Evolutionary conservation across 2,329 filamentous ascomycete species (phyloP), one percentile per base, ranked within the genome.

Genomic region (Fusarium buharicum): DNA sequence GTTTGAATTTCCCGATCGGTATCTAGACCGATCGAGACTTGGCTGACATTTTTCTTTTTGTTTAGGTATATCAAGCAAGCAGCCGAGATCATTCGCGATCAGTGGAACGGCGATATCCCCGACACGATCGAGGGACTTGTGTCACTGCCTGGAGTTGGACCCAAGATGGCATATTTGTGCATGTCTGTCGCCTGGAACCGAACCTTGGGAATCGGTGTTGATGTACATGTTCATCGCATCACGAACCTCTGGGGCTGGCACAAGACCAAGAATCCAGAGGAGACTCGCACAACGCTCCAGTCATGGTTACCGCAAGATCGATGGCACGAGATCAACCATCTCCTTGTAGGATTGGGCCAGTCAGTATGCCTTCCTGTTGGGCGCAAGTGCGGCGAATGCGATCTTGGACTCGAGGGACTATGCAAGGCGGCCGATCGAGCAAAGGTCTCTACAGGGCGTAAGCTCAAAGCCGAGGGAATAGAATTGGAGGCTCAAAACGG

Each of bases 171-270:
- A 12, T 93, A 95, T 74, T 84, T 97, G 18, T 94, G 90, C 73
- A 86, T 97, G 79, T 90, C 88, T 41, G 90, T 90, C 1, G 91
- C 71, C 83, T 87, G 85, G 85, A 76, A 78, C 68, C 78, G 80
- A 30, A 85, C 84, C 50, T 81, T 86, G 71, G 93, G 93, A 8
- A 96, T 97, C 64, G 93, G 93, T 22, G 93, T 97, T 44, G 93
- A 97, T 74, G 93, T 97, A 6, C 93, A 97, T 76, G 93, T 97
- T 4, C 93, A 97, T 77, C 90, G 93, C 51, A 96, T 97, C 76
- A 94, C 92, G 47, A 97, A 97, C 77, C 81, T 96, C 24, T 97
- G 93, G 93, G 90, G 91, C 4, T 97, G 93, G 93, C 86, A 96
- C 74, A 86, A 86, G 74, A 94, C 90, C 3, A 88, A 86, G 69